A percentile compares a stretch with the other conserved stretches of the same genome.
These are phyloP conservation scores for Gyrodon lividus DNA, from an alignment of 768 basidiomycete species.

Conservation along the genomic window DNA sequence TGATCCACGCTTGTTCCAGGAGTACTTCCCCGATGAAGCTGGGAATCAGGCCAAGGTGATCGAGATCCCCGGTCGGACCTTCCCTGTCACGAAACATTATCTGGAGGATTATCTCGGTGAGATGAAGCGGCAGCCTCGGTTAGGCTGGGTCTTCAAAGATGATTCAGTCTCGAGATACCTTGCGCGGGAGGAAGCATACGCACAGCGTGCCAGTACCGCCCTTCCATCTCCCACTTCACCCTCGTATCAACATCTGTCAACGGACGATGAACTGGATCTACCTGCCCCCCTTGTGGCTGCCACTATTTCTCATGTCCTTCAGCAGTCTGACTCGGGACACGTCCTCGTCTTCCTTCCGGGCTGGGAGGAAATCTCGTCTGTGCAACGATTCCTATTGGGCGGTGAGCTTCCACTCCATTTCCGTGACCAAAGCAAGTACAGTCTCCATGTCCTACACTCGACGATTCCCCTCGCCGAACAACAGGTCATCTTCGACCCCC, in stretches of 20 bases:
- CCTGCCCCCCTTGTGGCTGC: conserved; percentile 82
- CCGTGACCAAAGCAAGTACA: conserved; percentile 52
- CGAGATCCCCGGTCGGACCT: conserved; percentile 88
- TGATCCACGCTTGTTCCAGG: conserved; percentile 84
- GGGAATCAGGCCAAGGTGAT: conserved; percentile 66
- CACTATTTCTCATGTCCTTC: conserved; percentile 74
- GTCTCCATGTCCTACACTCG: conserved; percentile 85
- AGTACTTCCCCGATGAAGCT: conserved; percentile 72
- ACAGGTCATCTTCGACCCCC: conserved; percentile 84
- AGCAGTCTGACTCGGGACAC: conserved; percentile 75
- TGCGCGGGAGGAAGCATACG: conserved; percentile 48
- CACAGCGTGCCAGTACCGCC: background rate
- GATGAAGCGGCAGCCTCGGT: conserved; percentile 39
- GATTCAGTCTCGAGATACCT: conserved; percentile 73
- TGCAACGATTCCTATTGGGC: conserved; percentile 61
- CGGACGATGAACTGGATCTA: conserved; percentile 64
- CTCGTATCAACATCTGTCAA: conserved; percentile 10
- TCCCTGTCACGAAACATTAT: conserved; percentile 80
- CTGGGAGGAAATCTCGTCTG: conserved; percentile 83
- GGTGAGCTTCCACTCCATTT: conserved; percentile 60
- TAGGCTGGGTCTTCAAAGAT: conserved; percentile 68
- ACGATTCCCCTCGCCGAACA: conserved; percentile 87
- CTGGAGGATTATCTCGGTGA: conserved; percentile 72
- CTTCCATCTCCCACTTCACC: conserved; percentile 5
- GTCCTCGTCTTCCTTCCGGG: conserved; percentile 91